phyloP scores from a whole-genome alignment of 345 rosid species.

The Citrus cavaleriei region DNA sequence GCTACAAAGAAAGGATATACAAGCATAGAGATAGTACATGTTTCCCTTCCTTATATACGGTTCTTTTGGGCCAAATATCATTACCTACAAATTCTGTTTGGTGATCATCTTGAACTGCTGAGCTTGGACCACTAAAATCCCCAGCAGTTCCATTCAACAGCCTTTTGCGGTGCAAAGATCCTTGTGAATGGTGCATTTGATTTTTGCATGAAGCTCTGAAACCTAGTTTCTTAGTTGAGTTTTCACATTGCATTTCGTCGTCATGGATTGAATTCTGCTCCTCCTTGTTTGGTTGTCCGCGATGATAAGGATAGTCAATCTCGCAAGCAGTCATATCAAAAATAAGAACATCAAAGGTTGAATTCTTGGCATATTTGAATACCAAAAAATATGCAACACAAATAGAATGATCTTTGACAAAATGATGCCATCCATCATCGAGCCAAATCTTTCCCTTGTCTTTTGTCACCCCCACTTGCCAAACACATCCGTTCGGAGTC shows the following conservation, averaged over 20 bases:
- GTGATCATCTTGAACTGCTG: too few relatives aligned
- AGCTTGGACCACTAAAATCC: too few relatives aligned
- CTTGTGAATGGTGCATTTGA: too few relatives aligned
- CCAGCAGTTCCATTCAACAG: too few relatives aligned
- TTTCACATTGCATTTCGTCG: too few relatives aligned
- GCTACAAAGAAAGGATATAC: background rate
- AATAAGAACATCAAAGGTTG: slow-evolving; percentile 31
- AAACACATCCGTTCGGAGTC: slow-evolving; percentile 28
- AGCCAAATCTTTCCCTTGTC: slow-evolving; percentile 28
- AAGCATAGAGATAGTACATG: too few relatives aligned
- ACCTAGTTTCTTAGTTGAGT: too few relatives aligned
- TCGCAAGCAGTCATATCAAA: slow-evolving; percentile 35
- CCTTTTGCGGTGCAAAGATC: too few relatives aligned
- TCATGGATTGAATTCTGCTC: background rate
- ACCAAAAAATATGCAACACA: slow-evolving; percentile 26
- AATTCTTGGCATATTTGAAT: slow-evolving; percentile 32
- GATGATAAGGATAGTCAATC: slow-evolving; percentile 8
- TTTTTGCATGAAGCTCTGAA: too few relatives aligned
- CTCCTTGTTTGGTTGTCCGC: background rate
- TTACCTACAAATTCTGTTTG: too few relatives aligned
- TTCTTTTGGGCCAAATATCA: too few relatives aligned
- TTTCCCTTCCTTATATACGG: too few relatives aligned
- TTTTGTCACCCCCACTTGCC: slow-evolving; percentile 32
- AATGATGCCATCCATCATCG: slow-evolving; percentile 38
- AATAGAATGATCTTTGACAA: slow-evolving; percentile 29